Conservation (phyloP, 495 filamentous ascomycete genomes). For the Cercophora scortea region DNA sequence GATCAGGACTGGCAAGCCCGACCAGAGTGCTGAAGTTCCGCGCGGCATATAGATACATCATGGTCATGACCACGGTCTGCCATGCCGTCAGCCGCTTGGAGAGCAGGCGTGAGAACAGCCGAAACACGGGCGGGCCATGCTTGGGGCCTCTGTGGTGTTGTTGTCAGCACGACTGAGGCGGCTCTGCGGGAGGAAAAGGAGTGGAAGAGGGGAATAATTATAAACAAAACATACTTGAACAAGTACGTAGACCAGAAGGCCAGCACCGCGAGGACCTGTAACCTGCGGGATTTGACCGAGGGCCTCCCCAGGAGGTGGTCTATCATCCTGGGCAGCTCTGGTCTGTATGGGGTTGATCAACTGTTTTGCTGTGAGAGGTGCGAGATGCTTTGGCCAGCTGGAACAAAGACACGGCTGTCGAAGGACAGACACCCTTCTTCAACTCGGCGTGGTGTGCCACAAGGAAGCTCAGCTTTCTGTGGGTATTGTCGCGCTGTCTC, state of each 20-base stretch:
- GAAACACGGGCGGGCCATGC: constrained; percentile 76
- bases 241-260: constrained; percentile 88
- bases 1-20: constrained; percentile 86
- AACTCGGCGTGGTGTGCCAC: no score
- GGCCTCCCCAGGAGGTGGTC: constrained; percentile 92
- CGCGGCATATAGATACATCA: constrained; percentile 83
- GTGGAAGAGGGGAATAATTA: no score
- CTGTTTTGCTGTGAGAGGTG: no score
- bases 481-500: no score
- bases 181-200: neutral
- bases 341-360: no score
- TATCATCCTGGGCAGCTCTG: constrained; percentile 27
- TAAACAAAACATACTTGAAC: constrained; percentile 44
- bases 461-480: no score
- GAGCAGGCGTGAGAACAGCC: constrained; percentile 62
- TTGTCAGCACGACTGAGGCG: no score
- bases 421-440: no score
- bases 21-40: constrained; percentile 91
- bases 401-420: no score
- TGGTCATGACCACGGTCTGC: constrained; percentile 81
- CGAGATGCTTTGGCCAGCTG: no score
- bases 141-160: constrained; percentile 56
- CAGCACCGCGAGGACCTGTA: constrained; percentile 86
- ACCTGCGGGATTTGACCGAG: constrained; percentile 81
- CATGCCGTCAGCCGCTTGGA: constrained; percentile 64